Evolutionary conservation across 345 rosid species (phyloP), one percentile per base, ranked within the genome.

Genomic region (Acer campestre): DNA sequence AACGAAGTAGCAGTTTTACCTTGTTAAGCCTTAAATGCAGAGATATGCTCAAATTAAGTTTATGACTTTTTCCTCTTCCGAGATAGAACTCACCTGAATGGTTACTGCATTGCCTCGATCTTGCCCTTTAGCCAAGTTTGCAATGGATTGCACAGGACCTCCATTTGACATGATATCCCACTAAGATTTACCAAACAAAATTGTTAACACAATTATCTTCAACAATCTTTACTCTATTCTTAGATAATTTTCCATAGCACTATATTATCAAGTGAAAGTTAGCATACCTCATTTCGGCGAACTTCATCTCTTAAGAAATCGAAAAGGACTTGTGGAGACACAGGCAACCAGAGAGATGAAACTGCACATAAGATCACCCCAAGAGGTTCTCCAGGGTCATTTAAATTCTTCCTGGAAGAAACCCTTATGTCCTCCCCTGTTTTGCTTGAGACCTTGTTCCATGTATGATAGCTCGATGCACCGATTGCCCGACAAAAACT

Each of bases 101-200:
- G 92, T 82, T 62, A 92, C 99, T 76, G 98, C 86, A 79, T 96
- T 96, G 82, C 98, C 99, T 42, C 97, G 88, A 83, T 94, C 95
- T 88, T 94, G 92, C 49, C 99, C 99, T 80, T 96, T 92, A 42
- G 97, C 83, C 75, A 96, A 82, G 81, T 88, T 91, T 74, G 93
- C 99, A 27, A 90, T 87, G 40, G 94, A 84, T 78, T 90, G 93
- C 6, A 88, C 95, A 9, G 89, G 82, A 27, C 87, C 92, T 74
- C 92, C 97, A 48, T 76, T 90, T 58, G 90, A 86, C 88, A 91
- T 87, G 80, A 91, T 83, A 84, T 96, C 99, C 98, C 99, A 96
- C 99, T 96, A 71, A 14, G 70, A 71, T 79, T 70, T n/a, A 44
- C 63, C 62, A 71, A 58, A 58, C 76, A 44, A 67, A 38, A 38